Conservation (phyloP, 768 basidiomycete genomes). For the Tricholoma flavovirens region DNA sequence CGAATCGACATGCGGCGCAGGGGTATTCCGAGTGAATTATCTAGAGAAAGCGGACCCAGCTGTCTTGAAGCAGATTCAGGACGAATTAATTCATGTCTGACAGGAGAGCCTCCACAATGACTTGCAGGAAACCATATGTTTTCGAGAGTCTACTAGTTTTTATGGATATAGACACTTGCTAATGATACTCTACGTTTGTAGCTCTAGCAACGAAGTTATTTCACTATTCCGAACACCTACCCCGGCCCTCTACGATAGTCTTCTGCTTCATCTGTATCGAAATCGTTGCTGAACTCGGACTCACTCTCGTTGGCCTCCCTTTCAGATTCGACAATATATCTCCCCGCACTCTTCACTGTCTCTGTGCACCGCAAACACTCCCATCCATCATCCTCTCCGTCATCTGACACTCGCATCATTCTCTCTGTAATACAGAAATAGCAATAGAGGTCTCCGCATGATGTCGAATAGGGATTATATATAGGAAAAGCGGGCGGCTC, state of each 20-base stretch:
- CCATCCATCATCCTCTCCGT: slow-evolving; percentile 60
- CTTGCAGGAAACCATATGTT: not conserved
- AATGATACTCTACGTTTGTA: not conserved
- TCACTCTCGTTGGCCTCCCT: slow-evolving; percentile 43
- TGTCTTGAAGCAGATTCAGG: slow-evolving; percentile 67
- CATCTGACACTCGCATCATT: slow-evolving; percentile 68
- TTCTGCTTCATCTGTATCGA: slow-evolving; percentile 43
- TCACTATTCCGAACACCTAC: not conserved
- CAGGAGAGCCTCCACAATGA: not conserved
- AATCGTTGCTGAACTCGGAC: slow-evolving; percentile 54
- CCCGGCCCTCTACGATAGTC: slow-evolving; percentile 6
- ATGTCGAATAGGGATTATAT: slow-evolving; percentile 76
- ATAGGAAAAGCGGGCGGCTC: slow-evolving; percentile 60
- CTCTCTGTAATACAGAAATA: slow-evolving; percentile 89
- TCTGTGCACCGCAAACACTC: slow-evolving; percentile 78
- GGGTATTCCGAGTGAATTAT: slow-evolving; percentile 54
- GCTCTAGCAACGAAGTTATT: not conserved
- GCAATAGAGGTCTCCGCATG: slow-evolving; percentile 85
- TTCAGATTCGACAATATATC: slow-evolving; percentile 41
- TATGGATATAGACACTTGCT: not conserved
- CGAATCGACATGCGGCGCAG: slow-evolving; percentile 51
- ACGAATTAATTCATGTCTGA: slow-evolving; percentile 34
- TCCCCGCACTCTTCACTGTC: slow-evolving; percentile 56
- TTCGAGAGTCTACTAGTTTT: not conserved
- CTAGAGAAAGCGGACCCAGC: slow-evolving; percentile 64